These are phyloP conservation scores for Fusarium succisae DNA, from an alignment of 2,329 filamentous ascomycete species.

Conservation along the genomic window DNA sequence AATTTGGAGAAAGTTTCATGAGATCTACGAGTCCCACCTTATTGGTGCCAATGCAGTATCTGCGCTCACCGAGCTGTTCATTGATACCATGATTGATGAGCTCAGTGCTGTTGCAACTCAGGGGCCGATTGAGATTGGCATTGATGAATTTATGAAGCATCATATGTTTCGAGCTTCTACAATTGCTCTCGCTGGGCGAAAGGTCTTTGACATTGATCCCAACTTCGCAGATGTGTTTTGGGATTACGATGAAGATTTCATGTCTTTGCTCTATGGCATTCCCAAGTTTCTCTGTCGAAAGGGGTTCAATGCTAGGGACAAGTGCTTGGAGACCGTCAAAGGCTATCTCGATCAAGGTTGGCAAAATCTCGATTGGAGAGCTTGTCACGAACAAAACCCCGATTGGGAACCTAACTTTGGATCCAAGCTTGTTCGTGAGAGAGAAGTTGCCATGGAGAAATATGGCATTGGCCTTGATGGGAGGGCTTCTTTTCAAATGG, in stretches of 20 bases:
- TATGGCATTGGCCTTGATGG: constrained; percentile 36
- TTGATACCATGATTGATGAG: constrained; percentile 24
- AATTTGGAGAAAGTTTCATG: constrained; percentile 37
- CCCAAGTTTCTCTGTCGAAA: constrained; percentile 34
- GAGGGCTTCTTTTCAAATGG: constrained; percentile 37
- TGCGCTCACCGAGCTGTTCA: constrained; percentile 26
- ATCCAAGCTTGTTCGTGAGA: constrained; percentile 37
- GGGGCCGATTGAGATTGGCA: constrained; percentile 13
- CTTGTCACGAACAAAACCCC: constrained; percentile 1
- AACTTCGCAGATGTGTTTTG: constrained; percentile 34
- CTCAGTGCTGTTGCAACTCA: neutral
- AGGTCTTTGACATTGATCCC: constrained; percentile 21
- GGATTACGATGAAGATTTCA: constrained; percentile 38
- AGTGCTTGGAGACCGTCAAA: constrained; percentile 27
- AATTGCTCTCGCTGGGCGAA: constrained; percentile 30
- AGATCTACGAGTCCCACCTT: constrained; percentile 32
- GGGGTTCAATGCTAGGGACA: constrained; percentile 34
- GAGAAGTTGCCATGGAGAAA: constrained; percentile 36
- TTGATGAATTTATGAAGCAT: constrained; percentile 36
- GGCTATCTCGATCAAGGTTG: constrained; percentile 25
- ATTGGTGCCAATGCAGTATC: constrained; percentile 30
- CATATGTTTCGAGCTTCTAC: constrained; percentile 39
- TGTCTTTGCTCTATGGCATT: constrained; percentile 35
- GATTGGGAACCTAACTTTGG: constrained; percentile 38
- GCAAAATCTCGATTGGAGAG: constrained; percentile 22